phyloP scores from a whole-genome alignment of 352 stramenopile genomes.

The Peronosclerospora sorghi region DNA sequence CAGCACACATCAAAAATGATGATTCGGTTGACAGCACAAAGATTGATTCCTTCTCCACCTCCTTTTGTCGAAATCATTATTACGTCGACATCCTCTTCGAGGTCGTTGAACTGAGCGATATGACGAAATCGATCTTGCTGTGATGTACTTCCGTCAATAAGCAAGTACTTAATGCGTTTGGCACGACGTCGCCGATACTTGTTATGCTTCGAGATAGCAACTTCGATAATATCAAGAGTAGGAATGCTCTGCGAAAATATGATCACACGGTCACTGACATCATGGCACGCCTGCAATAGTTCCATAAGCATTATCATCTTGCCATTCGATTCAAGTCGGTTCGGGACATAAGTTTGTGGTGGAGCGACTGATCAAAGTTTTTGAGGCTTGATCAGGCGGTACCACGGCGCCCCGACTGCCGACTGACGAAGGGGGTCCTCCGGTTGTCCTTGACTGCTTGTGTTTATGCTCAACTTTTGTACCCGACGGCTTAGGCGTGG shows the following conservation, averaged over 20 bases:
- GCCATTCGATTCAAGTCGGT: slow-evolving; percentile 53
- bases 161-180: slow-evolving; percentile 50
- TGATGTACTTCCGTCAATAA: slow-evolving; percentile 74
- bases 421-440: too few relatives aligned
- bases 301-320: slow-evolving; percentile 85
- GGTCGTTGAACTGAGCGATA: slow-evolving; percentile 77
- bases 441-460: too few relatives aligned
- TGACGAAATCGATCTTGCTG: slow-evolving; percentile 70
- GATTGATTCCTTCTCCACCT: slow-evolving; percentile 81
- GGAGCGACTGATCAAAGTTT: too few relatives aligned
- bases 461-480: too few relatives aligned
- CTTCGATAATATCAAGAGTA: slow-evolving; percentile 70
- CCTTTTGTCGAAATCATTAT: slow-evolving; percentile 86
- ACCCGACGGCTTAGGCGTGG: too few relatives aligned
- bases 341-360: slow-evolving; percentile 39
- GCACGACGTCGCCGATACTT: slow-evolving; percentile 29
- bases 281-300: slow-evolving; percentile 54
- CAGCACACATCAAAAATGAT: slow-evolving; percentile 89
- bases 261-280: slow-evolving; percentile 74
- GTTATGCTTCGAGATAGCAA: slow-evolving; percentile 61
- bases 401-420: too few relatives aligned
- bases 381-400: too few relatives aligned
- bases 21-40: slow-evolving; percentile 82
- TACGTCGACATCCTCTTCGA: slow-evolving; percentile 65
- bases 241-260: slow-evolving; percentile 86